These are phyloP conservation scores for Cyclaneusma minus DNA, from an alignment of 2,329 filamentous ascomycete species.

Conservation along the genomic window DNA sequence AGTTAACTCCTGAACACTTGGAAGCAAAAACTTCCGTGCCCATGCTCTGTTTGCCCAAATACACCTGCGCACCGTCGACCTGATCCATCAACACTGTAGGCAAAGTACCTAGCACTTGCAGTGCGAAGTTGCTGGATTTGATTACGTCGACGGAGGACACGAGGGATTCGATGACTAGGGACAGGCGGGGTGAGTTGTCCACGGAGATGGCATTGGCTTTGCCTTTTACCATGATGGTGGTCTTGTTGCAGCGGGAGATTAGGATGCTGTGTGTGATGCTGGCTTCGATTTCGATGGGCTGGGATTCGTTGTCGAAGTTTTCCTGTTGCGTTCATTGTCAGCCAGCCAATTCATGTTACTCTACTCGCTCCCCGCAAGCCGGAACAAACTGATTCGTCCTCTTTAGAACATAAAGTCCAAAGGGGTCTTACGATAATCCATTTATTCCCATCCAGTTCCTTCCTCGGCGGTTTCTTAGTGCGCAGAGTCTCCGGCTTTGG, in stretches of 20 bases:
- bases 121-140: constrained; percentile 84
- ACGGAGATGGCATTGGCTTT: constrained; percentile 96
- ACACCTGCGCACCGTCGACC: constrained; percentile 78
- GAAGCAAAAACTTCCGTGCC: constrained; percentile 74
- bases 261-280: constrained; percentile 77
- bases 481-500: constrained; percentile 78
- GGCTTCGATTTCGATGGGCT: constrained; percentile 68
- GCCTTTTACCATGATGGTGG: constrained; percentile 74
- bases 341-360: neutral
- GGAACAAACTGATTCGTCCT: constrained; percentile 4
- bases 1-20: constrained; percentile 76
- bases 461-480: constrained; percentile 64
- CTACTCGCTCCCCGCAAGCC: too few species aligned
- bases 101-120: constrained; percentile 77
- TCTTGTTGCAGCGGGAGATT: constrained; percentile 82
- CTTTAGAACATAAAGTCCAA: neutral
- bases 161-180: constrained; percentile 75
- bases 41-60: constrained; percentile 67
- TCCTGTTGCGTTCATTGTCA: too few species aligned
- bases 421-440: constrained; percentile 59
- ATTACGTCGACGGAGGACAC: constrained; percentile 89
- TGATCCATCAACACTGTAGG: constrained; percentile 87
- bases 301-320: constrained; percentile 67
- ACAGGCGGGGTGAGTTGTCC: constrained; percentile 75
- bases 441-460: constrained; percentile 76